These are phyloP conservation scores for Aspergillus latus DNA, from an alignment of 2,329 filamentous ascomycete genomes.

Conservation along the genomic window DNA sequence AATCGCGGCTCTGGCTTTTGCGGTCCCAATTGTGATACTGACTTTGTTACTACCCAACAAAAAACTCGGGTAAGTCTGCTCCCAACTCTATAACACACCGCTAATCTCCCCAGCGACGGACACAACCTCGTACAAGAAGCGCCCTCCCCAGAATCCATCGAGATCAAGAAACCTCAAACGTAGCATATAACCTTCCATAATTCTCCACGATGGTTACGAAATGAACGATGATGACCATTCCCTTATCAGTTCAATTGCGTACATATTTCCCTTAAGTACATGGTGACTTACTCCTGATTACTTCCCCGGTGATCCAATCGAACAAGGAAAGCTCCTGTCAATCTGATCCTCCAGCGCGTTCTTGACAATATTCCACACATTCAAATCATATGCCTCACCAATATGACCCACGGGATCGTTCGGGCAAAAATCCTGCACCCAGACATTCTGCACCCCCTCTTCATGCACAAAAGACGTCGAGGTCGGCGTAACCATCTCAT, in stretches of 20 bases:
- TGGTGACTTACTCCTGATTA: conserved; percentile 3
- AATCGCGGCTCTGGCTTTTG: conserved; percentile 31
- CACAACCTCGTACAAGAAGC: conserved; percentile 23
- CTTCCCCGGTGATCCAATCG: conserved; percentile 33
- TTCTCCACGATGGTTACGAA: background rate
- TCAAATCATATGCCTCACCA: conserved; percentile 40
- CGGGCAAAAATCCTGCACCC: conserved; percentile 34
- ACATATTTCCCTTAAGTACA: background rate
- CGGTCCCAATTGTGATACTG: conserved; percentile 28
- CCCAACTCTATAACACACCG: background rate
- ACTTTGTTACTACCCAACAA: conserved; percentile 30
- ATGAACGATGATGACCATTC: conserved; percentile 6
- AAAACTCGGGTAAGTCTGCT: conserved; percentile 24
- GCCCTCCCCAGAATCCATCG: conserved; percentile 4
- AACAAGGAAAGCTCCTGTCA: conserved; percentile 28
- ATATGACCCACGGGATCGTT: conserved; percentile 39
- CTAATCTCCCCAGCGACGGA: conserved; percentile 18
- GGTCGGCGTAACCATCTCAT: conserved; percentile 39
- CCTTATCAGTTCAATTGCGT: background rate
- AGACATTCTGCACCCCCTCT: conserved; percentile 33
- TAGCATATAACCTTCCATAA: background rate
- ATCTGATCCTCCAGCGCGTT: conserved; percentile 36
- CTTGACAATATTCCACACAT: conserved; percentile 42
- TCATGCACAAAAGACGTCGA: conserved; percentile 34
- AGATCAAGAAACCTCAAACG: background rate